These are phyloP conservation scores for Gliomastix tumulicola DNA, from an alignment of 2,329 filamentous ascomycete genomes.

Conservation along the genomic window DNA sequence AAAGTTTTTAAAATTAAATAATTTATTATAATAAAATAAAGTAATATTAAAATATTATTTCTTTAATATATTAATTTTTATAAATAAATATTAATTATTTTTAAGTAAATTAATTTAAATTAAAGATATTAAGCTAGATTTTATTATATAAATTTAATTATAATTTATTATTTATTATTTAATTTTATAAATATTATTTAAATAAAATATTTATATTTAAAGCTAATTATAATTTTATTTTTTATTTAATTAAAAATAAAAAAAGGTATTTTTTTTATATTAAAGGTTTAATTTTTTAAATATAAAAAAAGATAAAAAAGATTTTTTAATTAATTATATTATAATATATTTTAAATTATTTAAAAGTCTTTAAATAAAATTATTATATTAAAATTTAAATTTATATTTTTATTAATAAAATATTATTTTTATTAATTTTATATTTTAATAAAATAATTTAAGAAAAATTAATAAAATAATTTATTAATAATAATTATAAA, in stretches of 20 bases:
- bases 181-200: background rate
- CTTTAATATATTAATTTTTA: background rate
- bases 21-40: background rate
- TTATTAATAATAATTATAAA: background rate
- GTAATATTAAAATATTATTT: background rate
- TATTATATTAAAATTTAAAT: background rate
- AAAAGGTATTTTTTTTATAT: too few species aligned
- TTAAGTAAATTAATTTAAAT: background rate
- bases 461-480: background rate
- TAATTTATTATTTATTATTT: background rate
- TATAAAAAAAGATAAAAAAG: too few species aligned
- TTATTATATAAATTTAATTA: background rate
- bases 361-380: too few species aligned
- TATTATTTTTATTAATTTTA: slow-evolving; percentile 14
- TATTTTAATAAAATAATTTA: background rate
- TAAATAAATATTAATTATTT: background rate
- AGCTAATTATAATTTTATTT: too few species aligned
- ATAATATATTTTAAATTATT: too few species aligned
- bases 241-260: background rate
- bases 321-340: background rate
- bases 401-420: background rate
- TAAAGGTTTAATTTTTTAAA: too few species aligned
- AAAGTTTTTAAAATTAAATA: too few species aligned
- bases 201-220: background rate
- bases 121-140: slow-evolving; percentile 16